Evolutionary conservation across 164 flowering plant species (phyloP).

Genomic region (Berberis thunbergii): DNA sequence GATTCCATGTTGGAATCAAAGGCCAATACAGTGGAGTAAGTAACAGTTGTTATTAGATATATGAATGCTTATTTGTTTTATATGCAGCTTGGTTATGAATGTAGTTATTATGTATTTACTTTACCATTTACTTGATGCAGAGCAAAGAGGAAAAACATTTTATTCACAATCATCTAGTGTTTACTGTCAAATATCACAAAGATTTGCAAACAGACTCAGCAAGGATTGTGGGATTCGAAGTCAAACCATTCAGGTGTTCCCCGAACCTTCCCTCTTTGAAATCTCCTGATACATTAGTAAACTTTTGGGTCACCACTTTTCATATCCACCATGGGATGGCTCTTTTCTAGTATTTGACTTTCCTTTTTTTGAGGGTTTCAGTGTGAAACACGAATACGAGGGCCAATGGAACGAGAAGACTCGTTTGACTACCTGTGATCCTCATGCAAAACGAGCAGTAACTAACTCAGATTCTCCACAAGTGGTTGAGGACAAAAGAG

Average conservation of each 20-base stretch:
- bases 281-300: neutral
- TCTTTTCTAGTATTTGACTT: slow-evolving; percentile 4
- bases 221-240: slow-evolving; percentile 96
- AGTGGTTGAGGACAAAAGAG: slow-evolving; percentile 70
- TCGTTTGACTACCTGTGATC: slow-evolving; percentile 74
- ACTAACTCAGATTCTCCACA: slow-evolving; percentile 72
- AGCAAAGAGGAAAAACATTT: slow-evolving; percentile 78
- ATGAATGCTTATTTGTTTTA: neutral
- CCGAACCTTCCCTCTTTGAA: neutral
- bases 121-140: slow-evolving; percentile 27
- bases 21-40: slow-evolving; percentile 69
- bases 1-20: slow-evolving; percentile 72
- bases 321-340: slow-evolving; percentile 1
- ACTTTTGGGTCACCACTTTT: neutral
- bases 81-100: neutral
- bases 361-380: slow-evolving; percentile 9
- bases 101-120: neutral
- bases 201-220: slow-evolving; percentile 57
- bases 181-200: slow-evolving; percentile 76
- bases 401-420: slow-evolving; percentile 58
- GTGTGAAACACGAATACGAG: slow-evolving; percentile 81
- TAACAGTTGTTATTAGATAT: too few species aligned
- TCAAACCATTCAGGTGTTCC: slow-evolving; percentile 76
- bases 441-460: slow-evolving; percentile 64
- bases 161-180: slow-evolving; percentile 75